Percentiles rank a stretch among this genome's conserved stretches.
These are phyloP conservation scores for Taphrina flavorubra DNA, from an alignment of 1,139 yeast species.

Conservation along the genomic window DNA sequence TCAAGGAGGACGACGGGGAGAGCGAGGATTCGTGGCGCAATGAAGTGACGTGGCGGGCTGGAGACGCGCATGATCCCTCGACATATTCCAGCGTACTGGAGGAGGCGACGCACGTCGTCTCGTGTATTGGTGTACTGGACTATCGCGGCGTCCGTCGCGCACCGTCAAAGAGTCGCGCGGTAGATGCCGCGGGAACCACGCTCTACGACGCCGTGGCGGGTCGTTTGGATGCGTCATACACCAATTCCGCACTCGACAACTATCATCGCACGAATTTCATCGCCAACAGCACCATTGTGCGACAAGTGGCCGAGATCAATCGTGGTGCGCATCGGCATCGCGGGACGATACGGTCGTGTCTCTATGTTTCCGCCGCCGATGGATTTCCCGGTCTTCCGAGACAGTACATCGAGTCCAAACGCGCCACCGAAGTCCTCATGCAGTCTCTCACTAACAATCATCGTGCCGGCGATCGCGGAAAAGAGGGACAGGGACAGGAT, in stretches of 20 bases:
- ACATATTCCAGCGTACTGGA: conserved; percentile 23
- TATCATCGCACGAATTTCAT: conserved; percentile 37
- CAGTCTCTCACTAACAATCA: background rate
- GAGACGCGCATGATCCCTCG: conserved; percentile 41
- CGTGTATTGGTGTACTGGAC: conserved; percentile 43
- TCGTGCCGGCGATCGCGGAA: background rate
- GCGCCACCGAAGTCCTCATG: conserved; percentile 41
- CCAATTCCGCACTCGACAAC: background rate
- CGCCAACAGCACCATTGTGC: conserved; percentile 27
- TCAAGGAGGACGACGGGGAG: background rate
- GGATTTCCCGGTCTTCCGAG: conserved; percentile 43
- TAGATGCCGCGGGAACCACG: conserved; percentile 18
- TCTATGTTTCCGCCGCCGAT: conserved; percentile 44
- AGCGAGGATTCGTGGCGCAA: conserved; percentile 29
- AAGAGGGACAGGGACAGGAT: no score
- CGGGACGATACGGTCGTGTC: conserved; percentile 29
- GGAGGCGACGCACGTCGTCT: conserved; percentile 33
- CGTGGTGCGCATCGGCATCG: no score
- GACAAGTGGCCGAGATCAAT: background rate
- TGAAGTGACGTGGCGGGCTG: conserved; percentile 39
- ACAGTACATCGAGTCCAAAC: conserved; percentile 42
- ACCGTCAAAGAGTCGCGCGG: conserved; percentile 1
- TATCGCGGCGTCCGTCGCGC: conserved; percentile 39
- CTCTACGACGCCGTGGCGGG: conserved; percentile 16
- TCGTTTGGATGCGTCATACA: background rate